Percentiles rank a stretch among this genome's conserved stretches.
Conservation (phyloP, 164 flowering plant genomes). For the Kalanchoe fedtschenkoi region DNA sequence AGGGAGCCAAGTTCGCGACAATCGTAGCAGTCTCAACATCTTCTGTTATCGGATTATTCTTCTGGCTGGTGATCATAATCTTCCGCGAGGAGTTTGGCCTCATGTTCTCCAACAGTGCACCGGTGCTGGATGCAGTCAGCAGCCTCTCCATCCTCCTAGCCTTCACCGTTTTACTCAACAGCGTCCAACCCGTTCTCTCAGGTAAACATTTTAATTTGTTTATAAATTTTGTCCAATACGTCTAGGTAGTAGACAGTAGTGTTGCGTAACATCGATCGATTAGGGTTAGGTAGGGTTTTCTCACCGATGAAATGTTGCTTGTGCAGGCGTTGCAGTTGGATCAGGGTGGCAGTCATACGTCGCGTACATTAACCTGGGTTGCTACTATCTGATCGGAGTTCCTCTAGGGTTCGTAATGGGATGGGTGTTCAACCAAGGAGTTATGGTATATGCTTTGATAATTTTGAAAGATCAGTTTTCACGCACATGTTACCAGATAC, state of each 20-base stretch:
- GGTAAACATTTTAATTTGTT: constrained; percentile 10
- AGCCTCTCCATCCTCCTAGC: constrained; percentile 17
- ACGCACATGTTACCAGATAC: too few relatives aligned
- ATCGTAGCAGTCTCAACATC: constrained; percentile 14
- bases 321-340: constrained; percentile 23
- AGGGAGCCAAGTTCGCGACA: constrained; percentile 15
- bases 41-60: constrained; percentile 12
- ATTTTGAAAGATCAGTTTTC: too few relatives aligned
- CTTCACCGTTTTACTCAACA: constrained; percentile 21
- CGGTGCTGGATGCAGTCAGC: too few relatives aligned
- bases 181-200: constrained; percentile 16
- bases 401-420: constrained; percentile 17
- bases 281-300: too few relatives aligned
- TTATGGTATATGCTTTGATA: constrained; percentile 20
- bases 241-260: too few relatives aligned
- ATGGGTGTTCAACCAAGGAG: constrained; percentile 24
- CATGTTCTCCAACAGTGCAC: constrained; percentile 13
- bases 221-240: too few relatives aligned
- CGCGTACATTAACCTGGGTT: constrained; percentile 23
- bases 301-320: too few relatives aligned
- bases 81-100: constrained; percentile 9
- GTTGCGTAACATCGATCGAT: too few relatives aligned
- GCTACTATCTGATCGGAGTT: constrained; percentile 23
- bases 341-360: constrained; percentile 27
- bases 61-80: constrained; percentile 12